These are phyloP conservation scores for Fonsecaea multimorphosa DNA, from an alignment of 2,329 filamentous ascomycete genomes.

Conservation along the genomic window DNA sequence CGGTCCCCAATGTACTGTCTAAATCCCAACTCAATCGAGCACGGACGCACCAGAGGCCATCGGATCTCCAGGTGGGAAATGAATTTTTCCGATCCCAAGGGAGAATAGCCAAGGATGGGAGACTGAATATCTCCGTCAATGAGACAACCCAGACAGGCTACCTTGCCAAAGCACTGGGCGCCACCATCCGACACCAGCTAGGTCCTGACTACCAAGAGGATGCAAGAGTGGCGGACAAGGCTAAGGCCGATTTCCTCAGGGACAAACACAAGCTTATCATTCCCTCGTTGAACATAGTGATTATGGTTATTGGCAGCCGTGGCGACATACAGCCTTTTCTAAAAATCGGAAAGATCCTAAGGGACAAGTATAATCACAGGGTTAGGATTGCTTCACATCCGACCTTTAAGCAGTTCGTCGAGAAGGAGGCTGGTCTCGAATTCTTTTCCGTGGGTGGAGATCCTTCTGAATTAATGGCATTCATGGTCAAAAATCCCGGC, in stretches of 20 bases:
- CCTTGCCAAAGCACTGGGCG: conserved; percentile 73
- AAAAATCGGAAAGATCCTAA: conserved; percentile 73
- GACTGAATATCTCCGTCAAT: conserved; percentile 73
- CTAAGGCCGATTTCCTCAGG: conserved; percentile 38
- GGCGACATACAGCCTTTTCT: conserved; percentile 84
- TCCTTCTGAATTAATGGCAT: conserved; percentile 81
- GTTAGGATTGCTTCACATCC: conserved; percentile 81
- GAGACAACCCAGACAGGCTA: conserved; percentile 74
- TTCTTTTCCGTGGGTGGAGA: conserved; percentile 83
- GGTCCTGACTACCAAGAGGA: conserved; percentile 43
- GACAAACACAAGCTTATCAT: conserved; percentile 40
- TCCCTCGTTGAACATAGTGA: conserved; percentile 75
- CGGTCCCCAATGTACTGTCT: conserved; percentile 23
- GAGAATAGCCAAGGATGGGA: conserved; percentile 69
- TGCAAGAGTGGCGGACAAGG: conserved; percentile 25
- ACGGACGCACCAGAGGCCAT: conserved; percentile 16
- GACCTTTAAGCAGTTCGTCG: conserved; percentile 75
- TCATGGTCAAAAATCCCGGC: conserved; percentile 82
- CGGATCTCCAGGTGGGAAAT: conserved; percentile 32
- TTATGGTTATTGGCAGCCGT: conserved; percentile 79
- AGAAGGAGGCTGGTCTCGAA: conserved; percentile 73
- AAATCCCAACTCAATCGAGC: conserved; percentile 36
- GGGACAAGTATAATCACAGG: conserved; percentile 73
- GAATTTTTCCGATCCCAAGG: conserved; percentile 48
- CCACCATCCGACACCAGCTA: conserved; percentile 65